These are phyloP conservation scores for Phytomonas francai DNA, from an alignment of 208 protist genomes.

Conservation along the genomic window DNA sequence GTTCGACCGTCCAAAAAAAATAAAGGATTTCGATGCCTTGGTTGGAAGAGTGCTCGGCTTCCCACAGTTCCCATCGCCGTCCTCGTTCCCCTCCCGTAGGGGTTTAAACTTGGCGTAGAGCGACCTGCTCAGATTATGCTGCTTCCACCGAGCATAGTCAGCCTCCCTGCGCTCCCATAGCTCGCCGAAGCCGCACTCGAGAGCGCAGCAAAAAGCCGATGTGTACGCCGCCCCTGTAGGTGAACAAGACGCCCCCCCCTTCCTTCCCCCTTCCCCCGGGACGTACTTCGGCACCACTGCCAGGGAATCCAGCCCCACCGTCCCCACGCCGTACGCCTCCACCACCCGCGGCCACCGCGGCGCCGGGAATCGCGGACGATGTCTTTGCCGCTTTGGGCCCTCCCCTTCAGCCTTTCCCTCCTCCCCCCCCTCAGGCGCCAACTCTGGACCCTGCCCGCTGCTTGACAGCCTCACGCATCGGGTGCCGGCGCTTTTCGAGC, in stretches of 20 bases:
- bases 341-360: not conserved
- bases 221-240: constrained; percentile 13
- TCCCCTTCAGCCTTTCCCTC: no score
- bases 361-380: not conserved
- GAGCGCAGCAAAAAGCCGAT: constrained; percentile 19
- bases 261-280: not conserved
- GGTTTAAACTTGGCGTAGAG: constrained; percentile 17
- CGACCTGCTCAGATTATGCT: constrained; percentile 12
- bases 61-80: not conserved
- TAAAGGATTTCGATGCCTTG: not conserved
- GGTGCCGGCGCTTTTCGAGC: no score
- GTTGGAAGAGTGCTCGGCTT: not conserved
- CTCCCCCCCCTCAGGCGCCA: no score
- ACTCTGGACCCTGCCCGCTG: no score
- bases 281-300: constrained; percentile 16
- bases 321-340: not conserved
- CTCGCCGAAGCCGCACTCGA: constrained; percentile 1
- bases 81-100: not conserved
- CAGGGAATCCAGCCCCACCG: not conserved
- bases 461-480: no score
- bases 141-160: constrained; percentile 38
- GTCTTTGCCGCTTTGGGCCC: not conserved
- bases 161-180: constrained; percentile 23
- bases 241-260: not conserved
- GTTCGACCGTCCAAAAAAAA: no score